Evolutionary conservation across 1,284 basidiomycete species (phyloP).

Genomic region (Trametes polyzona): DNA sequence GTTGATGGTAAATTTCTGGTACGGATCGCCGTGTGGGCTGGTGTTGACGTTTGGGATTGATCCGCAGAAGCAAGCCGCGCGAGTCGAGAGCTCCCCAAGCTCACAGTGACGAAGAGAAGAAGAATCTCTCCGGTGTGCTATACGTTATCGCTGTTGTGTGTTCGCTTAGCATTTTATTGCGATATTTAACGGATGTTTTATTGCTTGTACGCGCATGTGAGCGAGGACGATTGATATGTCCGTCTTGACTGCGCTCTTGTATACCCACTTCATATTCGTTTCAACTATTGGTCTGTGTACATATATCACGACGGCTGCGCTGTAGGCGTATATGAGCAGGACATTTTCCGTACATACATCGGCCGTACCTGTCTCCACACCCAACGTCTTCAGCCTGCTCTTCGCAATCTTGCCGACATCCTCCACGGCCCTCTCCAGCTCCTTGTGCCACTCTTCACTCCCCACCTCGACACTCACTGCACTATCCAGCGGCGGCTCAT

Average conservation of each 20-base stretch:
- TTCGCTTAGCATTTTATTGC: conserved; percentile 26
- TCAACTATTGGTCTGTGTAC: not conserved
- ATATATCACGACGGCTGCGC: not conserved
- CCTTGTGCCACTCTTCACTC: conserved; percentile 44
- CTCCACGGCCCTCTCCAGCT: conserved; percentile 71
- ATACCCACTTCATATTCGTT: conserved; percentile 5
- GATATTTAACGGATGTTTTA: conserved; percentile 26
- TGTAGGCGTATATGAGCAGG: not conserved
- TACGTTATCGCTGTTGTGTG: conserved; percentile 19
- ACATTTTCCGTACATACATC: too few species aligned
- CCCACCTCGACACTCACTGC: conserved; percentile 47
- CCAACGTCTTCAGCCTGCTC: conserved; percentile 57
- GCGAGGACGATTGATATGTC: not conserved
- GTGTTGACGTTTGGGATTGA: conserved; percentile 1
- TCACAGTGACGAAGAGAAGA: conserved; percentile 13
- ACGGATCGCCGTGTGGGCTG: not conserved
- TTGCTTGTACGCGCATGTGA: conserved; percentile 3
- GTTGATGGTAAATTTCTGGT: conserved; percentile 36
- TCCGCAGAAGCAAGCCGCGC: conserved; percentile 30
- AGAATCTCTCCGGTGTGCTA: conserved; percentile 19
- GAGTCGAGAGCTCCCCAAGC: conserved; percentile 18
- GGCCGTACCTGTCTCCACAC: conserved; percentile 30
- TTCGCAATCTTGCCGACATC: conserved; percentile 80
- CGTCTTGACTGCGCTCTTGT: not conserved
- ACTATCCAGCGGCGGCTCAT: conserved; percentile 43